Conservation (phyloP, 164 flowering plant genomes). For the Euptelea pleiosperma region DNA sequence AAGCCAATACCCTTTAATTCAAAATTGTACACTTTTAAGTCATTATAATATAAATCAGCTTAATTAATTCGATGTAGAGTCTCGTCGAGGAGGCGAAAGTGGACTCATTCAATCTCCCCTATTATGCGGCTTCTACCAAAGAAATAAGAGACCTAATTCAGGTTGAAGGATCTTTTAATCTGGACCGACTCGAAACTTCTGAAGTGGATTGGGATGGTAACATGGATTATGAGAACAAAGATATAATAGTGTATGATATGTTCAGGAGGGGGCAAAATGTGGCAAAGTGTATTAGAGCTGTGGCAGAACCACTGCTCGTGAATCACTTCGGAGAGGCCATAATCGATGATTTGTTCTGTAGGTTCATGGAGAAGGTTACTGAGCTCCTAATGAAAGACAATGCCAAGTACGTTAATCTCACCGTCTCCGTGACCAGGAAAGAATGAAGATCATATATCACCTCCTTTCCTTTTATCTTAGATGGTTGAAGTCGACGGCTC, state of each 20-base stretch:
- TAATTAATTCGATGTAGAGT: conserved; percentile 36
- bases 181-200: conserved; percentile 28
- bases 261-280: conserved; percentile 20
- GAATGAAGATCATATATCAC: not conserved
- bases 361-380: conserved; percentile 15
- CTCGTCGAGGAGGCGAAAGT: conserved; percentile 39
- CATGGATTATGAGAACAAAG: not conserved
- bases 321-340: conserved; percentile 34
- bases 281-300: conserved; percentile 38
- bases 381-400: not conserved
- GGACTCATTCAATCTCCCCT: conserved; percentile 52
- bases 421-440: conserved; percentile 11
- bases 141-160: conserved; percentile 37
- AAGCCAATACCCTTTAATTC: too few species aligned
- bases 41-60: too few species aligned
- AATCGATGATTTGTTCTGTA: conserved; percentile 26
- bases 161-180: conserved; percentile 49
- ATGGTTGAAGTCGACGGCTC: too few species aligned
- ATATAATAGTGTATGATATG: not conserved
- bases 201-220: conserved; percentile 28
- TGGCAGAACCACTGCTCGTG: conserved; percentile 34
- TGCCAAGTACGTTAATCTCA: not conserved
- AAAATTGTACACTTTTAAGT: too few species aligned
- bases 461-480: too few species aligned
- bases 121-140: conserved; percentile 38